Base-by-base conservation (phyloP, 345 rosid species). In the Barbarea vulgaris region DNA sequence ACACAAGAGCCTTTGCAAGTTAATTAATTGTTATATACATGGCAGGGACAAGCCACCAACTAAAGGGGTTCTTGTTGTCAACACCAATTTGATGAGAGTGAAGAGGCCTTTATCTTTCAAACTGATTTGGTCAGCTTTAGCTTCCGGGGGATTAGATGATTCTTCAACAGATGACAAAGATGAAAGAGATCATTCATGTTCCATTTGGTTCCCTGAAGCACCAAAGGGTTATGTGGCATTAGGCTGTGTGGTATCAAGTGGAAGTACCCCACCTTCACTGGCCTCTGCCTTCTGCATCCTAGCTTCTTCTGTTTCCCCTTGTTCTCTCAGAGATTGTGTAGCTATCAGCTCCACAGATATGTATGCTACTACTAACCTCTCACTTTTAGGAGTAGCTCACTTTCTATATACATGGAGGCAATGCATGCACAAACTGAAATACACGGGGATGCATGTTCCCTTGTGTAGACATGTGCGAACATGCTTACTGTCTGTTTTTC, bases 31-130 rank as follows among this genome's bases (percentile, higher is more conserved):
- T 52, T 76, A 55, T 80, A 56, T 70, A 21, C 74, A 53, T 86
- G 81, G 75, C 86, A 95, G 99, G 88, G 97, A 95, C 82, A 95
- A 92, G 79, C 97, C 99, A 57, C 99, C 99, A 59, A 89, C 89
- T 51, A 90, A 85, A 87, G 97, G 97, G 73, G 97, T 92, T 79
- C 78, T 87, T 79, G 97, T 91, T 67, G 84, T 92, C 55, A 95
- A 95, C 78, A 85, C 92, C 72, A 89, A 90, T 79, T 76, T 87
- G 67, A 87, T 85, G 66, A 86, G 89, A 82, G 90, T 95, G 56
- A 90, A 86, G 83, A 87, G 90, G 77, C 97, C 97, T 12, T 50
- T 83, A 79, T 87, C 94, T 63, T 95, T 92, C 82, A 87, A 79
- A 81, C 83, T 82, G 59, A 76, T 95, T 71, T 95, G 97, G 96